Conservation (phyloP, 2,329 filamentous ascomycete species). For the Aureobasidium uvarum region DNA sequence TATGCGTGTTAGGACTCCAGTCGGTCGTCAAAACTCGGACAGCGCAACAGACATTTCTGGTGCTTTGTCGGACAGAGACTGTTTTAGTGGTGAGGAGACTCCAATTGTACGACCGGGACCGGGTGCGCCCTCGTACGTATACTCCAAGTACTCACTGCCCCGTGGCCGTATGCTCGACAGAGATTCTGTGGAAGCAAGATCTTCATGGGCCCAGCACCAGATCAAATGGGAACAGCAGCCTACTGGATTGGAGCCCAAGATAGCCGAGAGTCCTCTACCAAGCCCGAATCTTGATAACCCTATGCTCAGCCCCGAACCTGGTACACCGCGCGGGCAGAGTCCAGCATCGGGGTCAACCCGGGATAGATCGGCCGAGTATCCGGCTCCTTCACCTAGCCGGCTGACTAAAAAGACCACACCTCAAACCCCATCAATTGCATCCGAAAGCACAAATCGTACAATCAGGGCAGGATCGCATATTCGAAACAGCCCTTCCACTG, state of each 20-base stretch:
- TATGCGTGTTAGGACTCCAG: conserved; percentile 28
- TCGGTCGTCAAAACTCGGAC: conserved; percentile 43
- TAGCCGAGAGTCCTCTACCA: conserved; percentile 12
- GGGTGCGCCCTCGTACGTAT: conserved; percentile 70
- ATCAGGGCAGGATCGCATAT: conserved; percentile 43
- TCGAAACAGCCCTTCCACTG: conserved; percentile 37
- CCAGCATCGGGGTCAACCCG: conserved; percentile 30
- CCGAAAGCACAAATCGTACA: conserved; percentile 45
- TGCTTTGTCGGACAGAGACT: conserved; percentile 17
- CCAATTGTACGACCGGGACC: conserved; percentile 47
- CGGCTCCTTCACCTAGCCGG: conserved; percentile 10
- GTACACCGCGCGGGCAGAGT: conserved; percentile 15
- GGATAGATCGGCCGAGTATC: conserved; percentile 37
- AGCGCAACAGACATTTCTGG: conserved; percentile 33
- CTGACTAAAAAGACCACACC: conserved; percentile 30
- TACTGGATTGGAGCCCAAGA: neutral
- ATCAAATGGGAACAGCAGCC: conserved; percentile 59
- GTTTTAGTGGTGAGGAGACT: conserved; percentile 29
- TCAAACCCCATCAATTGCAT: conserved; percentile 37
- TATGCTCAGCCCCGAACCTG: conserved; percentile 4
- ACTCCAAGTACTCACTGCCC: conserved; percentile 80
- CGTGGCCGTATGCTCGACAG: conserved; percentile 77
- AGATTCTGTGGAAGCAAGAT: conserved; percentile 59
- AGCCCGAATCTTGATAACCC: conserved; percentile 12
- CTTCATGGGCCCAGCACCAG: conserved; percentile 48